Evolutionary conservation across 1,284 basidiomycete genomes (phyloP), one percentile per base, ranked within the genome.

Genomic region (Neotropicomus parvogracilis): DNA sequence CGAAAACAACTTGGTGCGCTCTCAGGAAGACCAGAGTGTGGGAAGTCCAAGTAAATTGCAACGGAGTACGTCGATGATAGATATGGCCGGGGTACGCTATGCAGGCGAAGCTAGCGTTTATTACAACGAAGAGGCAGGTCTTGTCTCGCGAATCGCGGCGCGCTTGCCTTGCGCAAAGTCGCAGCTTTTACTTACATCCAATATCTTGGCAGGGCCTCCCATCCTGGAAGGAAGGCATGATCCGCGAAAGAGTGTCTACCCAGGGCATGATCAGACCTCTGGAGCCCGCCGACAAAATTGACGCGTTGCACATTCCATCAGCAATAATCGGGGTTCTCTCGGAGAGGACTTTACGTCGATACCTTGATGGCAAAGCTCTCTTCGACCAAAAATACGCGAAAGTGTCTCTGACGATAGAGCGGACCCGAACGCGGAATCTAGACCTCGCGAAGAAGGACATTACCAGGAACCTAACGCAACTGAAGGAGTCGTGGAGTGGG

Each of bases 201-300:
- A 34, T 19, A 40, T 40, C 14, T 48, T 6, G 34, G 12, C 48
- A 75, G 75, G 63, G 70, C 43, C 52, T 54, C 13, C 52, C 54
- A 27, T 66, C 61, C 13, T 74, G 75, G 72, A 66, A 68, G 35
- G 71, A 70, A 36, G 60, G 58, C 0, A 85, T 88, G 77, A 90
- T 98, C 52, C 80, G 95, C 28, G 94, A 98, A 67, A 81, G 95
- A 11, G 83, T 98, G 17, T 83, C 86, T 16, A 83, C 85, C 4
- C 74, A 76, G 19, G 95, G 95, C 7, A 68, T 81, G 7, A 75
- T 91, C 14, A 81, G 94, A 10, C 78, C 86, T 0, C 75, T 99
- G 54, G 94, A 97, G 61, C 74, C 83, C 0, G 76, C 79, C 50
- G 65, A 74, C 1, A 78, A 87, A 39, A 73, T 98, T 0, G 67